phyloP scores from a whole-genome alignment of 1,139 yeast species.

The Arxiozyma slooffiae region DNA sequence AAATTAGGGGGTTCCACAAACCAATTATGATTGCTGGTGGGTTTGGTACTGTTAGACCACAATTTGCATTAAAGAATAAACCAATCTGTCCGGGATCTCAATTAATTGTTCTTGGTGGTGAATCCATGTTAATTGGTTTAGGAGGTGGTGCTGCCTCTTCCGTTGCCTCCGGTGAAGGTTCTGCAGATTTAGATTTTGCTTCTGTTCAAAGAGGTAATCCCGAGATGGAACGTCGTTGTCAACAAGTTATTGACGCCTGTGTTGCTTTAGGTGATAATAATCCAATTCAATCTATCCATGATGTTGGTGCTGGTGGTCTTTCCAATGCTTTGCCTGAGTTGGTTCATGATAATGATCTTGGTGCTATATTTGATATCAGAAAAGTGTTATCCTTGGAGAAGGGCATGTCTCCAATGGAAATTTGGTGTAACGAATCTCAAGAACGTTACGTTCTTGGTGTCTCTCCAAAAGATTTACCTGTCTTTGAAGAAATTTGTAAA shows the following conservation, averaged over 20 bases:
- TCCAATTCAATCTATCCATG: constrained; percentile 94
- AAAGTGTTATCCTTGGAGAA: constrained; percentile 87
- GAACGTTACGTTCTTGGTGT: constrained; percentile 96
- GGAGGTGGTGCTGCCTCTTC: constrained; percentile 99
- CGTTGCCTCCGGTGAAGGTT: constrained; percentile 88
- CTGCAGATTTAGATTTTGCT: constrained; percentile 92
- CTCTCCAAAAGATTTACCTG: constrained; percentile 62
- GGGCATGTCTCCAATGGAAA: constrained; percentile 99
- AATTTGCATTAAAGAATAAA: constrained; percentile 76
- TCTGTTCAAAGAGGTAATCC: constrained; percentile 99
- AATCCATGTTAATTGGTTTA: constrained; percentile 95
- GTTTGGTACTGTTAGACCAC: constrained; percentile 92
- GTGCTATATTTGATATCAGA: constrained; percentile 88
- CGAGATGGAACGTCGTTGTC: constrained; percentile 98
- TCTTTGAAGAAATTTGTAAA: constrained; percentile 70
- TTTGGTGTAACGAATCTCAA: constrained; percentile 99
- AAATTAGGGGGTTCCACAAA: constrained; percentile 92
- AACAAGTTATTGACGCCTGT: constrained; percentile 94
- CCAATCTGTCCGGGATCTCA: constrained; percentile 89
- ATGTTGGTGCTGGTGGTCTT: constrained; percentile 98
- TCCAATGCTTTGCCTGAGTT: constrained; percentile 96
- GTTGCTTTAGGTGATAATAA: constrained; percentile 67
- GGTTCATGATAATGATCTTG: constrained; percentile 92
- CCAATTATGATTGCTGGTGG: constrained; percentile 99
- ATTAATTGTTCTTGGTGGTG: constrained; percentile 93